These are phyloP conservation scores for Pugionium cornutum DNA, from an alignment of 345 rosid genomes.

Conservation along the genomic window DNA sequence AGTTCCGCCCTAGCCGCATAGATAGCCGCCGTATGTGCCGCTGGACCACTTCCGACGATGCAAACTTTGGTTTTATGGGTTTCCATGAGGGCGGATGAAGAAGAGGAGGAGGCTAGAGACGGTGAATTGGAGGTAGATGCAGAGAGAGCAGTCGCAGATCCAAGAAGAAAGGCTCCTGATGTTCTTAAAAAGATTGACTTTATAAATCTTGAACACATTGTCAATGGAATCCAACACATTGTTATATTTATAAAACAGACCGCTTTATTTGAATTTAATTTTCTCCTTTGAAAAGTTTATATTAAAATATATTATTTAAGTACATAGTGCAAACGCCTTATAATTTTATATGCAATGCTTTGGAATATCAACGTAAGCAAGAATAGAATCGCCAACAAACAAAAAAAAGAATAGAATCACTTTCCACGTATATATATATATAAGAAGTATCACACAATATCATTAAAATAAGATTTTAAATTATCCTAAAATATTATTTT, in stretches of 20 bases:
- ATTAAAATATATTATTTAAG: too few relatives aligned
- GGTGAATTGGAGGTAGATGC: constrained; percentile 3
- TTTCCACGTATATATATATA: too few relatives aligned
- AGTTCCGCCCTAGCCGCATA: constrained; percentile 93
- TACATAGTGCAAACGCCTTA: too few relatives aligned
- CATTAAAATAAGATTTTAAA: too few relatives aligned
- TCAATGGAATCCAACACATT: constrained; percentile 8
- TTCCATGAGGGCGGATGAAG: constrained; percentile 51
- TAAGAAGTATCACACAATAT: too few relatives aligned
- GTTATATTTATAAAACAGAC: not conserved
- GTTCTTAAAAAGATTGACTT: constrained; percentile 7
- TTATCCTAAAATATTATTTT: too few relatives aligned
- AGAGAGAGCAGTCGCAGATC: constrained; percentile 28
- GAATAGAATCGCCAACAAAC: too few relatives aligned
- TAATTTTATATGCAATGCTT: too few relatives aligned
- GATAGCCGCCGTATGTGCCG: constrained; percentile 97
- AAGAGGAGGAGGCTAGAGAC: constrained; percentile 33
- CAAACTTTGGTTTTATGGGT: constrained; percentile 65
- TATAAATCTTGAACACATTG: too few relatives aligned
- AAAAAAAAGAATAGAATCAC: too few relatives aligned
- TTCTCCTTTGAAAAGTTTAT: not conserved
- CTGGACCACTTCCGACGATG: constrained; percentile 96
- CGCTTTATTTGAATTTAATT: constrained; percentile 17
- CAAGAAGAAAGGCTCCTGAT: constrained; percentile 23
- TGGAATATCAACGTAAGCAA: too few relatives aligned